Evolutionary conservation across 805 yeast genomes (phyloP), one percentile per base, ranked within the genome.

Genomic region (Clavispora phyllophila): DNA sequence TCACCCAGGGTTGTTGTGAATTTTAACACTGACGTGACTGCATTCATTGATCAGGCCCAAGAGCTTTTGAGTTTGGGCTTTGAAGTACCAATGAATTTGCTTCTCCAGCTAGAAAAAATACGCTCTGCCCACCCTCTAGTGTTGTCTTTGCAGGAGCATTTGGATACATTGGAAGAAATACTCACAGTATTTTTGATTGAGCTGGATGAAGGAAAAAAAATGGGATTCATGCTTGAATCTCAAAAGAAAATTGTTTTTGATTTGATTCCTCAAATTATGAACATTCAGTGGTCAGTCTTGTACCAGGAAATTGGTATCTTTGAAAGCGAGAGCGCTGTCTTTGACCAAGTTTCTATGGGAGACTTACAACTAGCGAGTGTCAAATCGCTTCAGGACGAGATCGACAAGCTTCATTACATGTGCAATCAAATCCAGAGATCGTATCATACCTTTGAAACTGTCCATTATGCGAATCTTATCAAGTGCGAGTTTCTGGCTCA

Each of bases 61-160:
- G 40, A 26, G 9, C 41, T 51, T 24, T 24, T 45, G 1, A 26
- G 70, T 46, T 58, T 80, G 47, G 81, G 77, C 0, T 77, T 71
- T 53, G 75, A 73, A 8, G 61, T 87, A 0, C 91, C 96, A 0
- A 74, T 75, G 20, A 52, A 68, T 5, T 46, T 84, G 2, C 47
- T 65, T 12, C 53, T 73, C 2, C 70, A 66, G 22, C 69, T 87
- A 1, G 69, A 77, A 35, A 73, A 69, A 24, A 66, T 81, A 2
- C 68, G 75, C 42, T 63, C 69, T 24, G 53, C 84, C 0, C 73
- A 79, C 39, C 87, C 90, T 0, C 72, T 73, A 47, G 82, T 85
- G 0, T 62, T 72, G 4, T 65, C 73, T 9, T 46, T 87, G 7
- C 57, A 62, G 5, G 90, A 84, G 44, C 71, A 78, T 7, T 40